Conservation (phyloP, 805 yeast genomes). For the Wickerhamomyces bisporus region DNA sequence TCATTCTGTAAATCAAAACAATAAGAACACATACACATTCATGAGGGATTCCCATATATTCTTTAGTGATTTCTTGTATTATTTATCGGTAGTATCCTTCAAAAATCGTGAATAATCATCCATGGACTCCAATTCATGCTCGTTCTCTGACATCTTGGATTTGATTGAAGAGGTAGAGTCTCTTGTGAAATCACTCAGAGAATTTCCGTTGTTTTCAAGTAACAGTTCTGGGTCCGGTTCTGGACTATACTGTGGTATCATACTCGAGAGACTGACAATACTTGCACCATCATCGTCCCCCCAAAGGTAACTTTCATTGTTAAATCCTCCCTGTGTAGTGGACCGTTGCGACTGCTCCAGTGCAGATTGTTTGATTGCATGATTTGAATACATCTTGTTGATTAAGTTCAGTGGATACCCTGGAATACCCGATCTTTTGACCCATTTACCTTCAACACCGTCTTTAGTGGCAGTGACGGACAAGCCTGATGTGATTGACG, state of each 20-base stretch:
- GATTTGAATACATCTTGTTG: slow-evolving; percentile 28
- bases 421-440: slow-evolving; percentile 40
- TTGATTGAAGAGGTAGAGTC: background rate
- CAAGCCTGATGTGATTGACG: slow-evolving; percentile 60
- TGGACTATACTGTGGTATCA: slow-evolving; percentile 24
- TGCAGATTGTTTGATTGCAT: slow-evolving; percentile 9
- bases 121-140: slow-evolving; percentile 14
- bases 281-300: slow-evolving; percentile 19
- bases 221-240: slow-evolving; percentile 1
- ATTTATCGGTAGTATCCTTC: slow-evolving; percentile 7
- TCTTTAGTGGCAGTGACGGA: slow-evolving; percentile 73
- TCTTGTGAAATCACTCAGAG: slow-evolving; percentile 5
- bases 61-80: no score
- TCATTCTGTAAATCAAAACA: no score
- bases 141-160: no score
- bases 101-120: slow-evolving; percentile 21
- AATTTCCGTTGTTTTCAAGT: no score
- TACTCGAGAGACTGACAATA: slow-evolving; percentile 20
- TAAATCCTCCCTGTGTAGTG: no score
- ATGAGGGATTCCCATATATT: no score
- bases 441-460: slow-evolving; percentile 61
- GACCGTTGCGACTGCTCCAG: slow-evolving; percentile 3
- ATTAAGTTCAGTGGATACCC: slow-evolving; percentile 33
- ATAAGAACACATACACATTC: no score
- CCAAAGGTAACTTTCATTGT: no score